Evolutionary conservation across 495 filamentous ascomycete genomes (phyloP).

Genomic region (Podospora pseudocomata): DNA sequence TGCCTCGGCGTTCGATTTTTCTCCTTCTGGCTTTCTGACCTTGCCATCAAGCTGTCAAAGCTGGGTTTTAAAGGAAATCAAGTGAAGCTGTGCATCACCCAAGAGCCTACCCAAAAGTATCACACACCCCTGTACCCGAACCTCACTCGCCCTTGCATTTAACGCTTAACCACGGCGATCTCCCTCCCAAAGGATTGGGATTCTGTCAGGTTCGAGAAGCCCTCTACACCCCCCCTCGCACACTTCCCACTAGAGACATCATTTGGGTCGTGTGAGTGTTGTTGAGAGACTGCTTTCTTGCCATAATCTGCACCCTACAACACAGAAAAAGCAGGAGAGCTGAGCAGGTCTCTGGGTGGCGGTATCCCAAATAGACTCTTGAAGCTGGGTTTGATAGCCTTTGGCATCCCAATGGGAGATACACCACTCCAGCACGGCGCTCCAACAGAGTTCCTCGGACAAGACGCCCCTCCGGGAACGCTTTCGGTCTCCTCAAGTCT

Average conservation of each 20-base stretch:
- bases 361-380: background rate
- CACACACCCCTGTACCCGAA: background rate
- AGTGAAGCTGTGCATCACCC: background rate
- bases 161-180: conserved; percentile 22
- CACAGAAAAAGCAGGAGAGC: background rate
- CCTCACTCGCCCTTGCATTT: conserved; percentile 16
- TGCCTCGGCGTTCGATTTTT: background rate
- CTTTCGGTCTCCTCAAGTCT: conserved; percentile 16
- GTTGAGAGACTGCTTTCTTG: background rate
- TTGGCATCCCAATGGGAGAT: conserved; percentile 39
- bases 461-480: conserved; percentile 23
- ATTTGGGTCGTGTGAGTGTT: background rate
- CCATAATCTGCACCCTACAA: background rate
- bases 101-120: background rate
- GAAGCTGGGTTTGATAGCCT: background rate
- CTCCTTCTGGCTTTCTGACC: background rate
- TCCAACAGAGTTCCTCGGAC: conserved; percentile 33
- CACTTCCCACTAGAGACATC: background rate
- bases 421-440: conserved; percentile 32
- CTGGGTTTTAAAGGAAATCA: background rate
- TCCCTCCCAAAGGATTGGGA: background rate
- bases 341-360: background rate
- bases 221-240: background rate
- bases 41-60: background rate
- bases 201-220: background rate